Conservation (phyloP, 2,329 filamentous ascomycete genomes). For the Clarireedia homoeocarpa region DNA sequence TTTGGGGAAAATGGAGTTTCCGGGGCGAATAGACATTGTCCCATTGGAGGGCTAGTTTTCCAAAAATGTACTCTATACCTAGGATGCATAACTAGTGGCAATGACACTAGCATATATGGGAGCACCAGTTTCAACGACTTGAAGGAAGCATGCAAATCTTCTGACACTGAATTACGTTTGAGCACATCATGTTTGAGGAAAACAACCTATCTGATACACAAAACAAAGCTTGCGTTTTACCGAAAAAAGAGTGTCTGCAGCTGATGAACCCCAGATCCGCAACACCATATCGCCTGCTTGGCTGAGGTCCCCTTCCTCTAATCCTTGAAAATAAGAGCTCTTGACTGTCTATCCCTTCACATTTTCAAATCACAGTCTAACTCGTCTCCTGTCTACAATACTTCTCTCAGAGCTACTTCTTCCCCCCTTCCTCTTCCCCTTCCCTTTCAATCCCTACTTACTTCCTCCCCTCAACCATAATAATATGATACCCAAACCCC, state of each 20-base stretch:
- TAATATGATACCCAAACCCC: conserved; percentile 68
- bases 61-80: conserved; percentile 28
- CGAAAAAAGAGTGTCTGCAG: too few relatives aligned
- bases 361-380: too few relatives aligned
- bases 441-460: conserved; percentile 10
- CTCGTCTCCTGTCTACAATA: too few relatives aligned
- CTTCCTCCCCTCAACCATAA: conserved; percentile 53
- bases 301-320: not conserved
- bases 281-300: not conserved
- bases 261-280: not conserved
- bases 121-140: conserved; percentile 3
- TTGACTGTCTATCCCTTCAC: too few relatives aligned
- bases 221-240: too few relatives aligned
- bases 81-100: conserved; percentile 26
- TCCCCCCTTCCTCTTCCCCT: not conserved
- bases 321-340: not conserved
- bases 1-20: conserved; percentile 23
- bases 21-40: conserved; percentile 25
- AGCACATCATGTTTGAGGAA: not conserved
- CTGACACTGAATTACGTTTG: not conserved
- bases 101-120: conserved; percentile 27
- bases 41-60: conserved; percentile 19
- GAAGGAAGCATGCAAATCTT: not conserved
- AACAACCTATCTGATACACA: too few relatives aligned
- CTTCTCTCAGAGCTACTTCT: not conserved